Conservation (phyloP, 208 protist genomes). For the Crithidia acanthocephali region DNA sequence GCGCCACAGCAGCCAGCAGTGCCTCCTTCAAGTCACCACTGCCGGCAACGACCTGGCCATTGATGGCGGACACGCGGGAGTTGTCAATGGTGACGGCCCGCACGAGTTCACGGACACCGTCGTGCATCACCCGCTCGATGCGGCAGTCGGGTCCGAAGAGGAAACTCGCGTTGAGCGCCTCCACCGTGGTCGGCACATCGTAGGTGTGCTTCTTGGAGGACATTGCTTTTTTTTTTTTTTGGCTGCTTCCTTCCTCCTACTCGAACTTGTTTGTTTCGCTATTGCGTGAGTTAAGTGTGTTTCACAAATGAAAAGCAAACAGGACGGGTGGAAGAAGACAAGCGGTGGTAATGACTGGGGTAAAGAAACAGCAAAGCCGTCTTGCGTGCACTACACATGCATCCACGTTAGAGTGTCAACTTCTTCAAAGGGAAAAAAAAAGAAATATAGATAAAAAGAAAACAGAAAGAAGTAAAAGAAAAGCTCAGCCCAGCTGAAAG, state of each 20-base stretch:
- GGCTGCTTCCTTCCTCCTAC: conserved; percentile 2
- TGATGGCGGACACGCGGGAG: conserved; percentile 54
- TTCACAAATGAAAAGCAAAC: too few species aligned
- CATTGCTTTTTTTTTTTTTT: conserved; percentile 16
- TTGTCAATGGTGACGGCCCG: conserved; percentile 12
- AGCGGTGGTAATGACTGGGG: too few species aligned
- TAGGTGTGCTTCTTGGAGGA: conserved; percentile 15
- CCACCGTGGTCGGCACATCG: conserved; percentile 48
- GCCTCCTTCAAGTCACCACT: conserved; percentile 60
- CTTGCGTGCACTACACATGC: too few species aligned
- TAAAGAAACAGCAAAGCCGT: background rate
- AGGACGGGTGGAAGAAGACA: too few species aligned
- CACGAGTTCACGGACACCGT: conserved; percentile 37
- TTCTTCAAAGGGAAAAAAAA: too few species aligned
- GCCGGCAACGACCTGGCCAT: conserved; percentile 49
- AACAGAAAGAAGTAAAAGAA: too few species aligned
- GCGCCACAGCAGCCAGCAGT: conserved; percentile 36
- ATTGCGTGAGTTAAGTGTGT: conserved; percentile 3
- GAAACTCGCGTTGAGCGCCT: conserved; percentile 55
- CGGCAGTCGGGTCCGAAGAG: conserved; percentile 66
- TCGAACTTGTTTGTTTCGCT: conserved; percentile 4
- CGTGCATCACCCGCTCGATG: conserved; percentile 45
- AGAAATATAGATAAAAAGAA: too few species aligned
- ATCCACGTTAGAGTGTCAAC: too few species aligned
- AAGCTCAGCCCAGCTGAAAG: too few species aligned